phyloP scores from a whole-genome alignment of 345 rosid genomes.

The Psidium guajava region DNA sequence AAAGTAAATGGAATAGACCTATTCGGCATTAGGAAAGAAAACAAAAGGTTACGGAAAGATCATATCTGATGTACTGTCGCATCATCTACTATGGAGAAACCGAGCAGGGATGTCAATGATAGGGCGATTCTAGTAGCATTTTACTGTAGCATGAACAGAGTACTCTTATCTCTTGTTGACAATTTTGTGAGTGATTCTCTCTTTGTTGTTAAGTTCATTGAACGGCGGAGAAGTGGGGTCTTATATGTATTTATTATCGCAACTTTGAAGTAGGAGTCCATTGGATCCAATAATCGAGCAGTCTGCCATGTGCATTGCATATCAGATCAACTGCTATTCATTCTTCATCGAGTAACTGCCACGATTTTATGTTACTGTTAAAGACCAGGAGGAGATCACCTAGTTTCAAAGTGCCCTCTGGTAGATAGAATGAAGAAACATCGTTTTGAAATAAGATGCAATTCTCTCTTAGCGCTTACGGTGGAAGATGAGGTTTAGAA shows the following conservation, averaged over 20 bases:
- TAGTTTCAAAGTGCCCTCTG: not conserved
- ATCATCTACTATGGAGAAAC: not conserved
- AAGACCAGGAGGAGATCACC: not conserved
- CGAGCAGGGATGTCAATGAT: not conserved
- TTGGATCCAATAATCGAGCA: not conserved
- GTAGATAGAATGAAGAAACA: not conserved
- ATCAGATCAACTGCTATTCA: not conserved
- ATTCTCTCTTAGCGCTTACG: too few species aligned
- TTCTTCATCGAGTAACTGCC: not conserved
- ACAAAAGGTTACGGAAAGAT: too few species aligned
- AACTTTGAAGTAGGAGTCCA: not conserved
- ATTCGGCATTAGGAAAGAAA: too few species aligned
- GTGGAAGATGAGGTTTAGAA: too few species aligned
- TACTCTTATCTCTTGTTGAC: not conserved
- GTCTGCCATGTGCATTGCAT: not conserved
- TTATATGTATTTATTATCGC: not conserved
- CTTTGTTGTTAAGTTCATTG: not conserved
- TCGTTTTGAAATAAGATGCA: too few species aligned
- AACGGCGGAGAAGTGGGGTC: not conserved
- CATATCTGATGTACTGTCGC: not conserved
- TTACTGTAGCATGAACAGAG: not conserved
- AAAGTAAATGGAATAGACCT: too few species aligned
- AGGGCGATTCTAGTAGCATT: not conserved
- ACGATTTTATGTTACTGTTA: not conserved
- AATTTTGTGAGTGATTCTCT: not conserved